Conservation (phyloP, 208 protist species). For the Acanthamoeba divionensis region DNA sequence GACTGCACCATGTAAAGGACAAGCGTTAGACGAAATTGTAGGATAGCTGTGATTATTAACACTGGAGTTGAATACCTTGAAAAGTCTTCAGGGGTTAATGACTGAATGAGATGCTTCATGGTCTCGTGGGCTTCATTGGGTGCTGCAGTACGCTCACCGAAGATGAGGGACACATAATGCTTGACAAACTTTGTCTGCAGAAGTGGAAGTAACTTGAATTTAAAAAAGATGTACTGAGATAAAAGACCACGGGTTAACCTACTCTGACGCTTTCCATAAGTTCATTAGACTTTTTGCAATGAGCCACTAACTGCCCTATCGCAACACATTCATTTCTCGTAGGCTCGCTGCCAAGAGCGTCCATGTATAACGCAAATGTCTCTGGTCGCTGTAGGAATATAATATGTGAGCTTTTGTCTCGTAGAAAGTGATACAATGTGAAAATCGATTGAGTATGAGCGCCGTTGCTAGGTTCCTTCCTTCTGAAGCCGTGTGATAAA, state of each 20-base stretch:
- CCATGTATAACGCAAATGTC: conserved; percentile 4
- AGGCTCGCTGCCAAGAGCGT: conserved; percentile 43
- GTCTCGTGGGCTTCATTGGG: background rate
- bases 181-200: conserved; percentile 42
- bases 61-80: background rate
- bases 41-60: no score
- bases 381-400: background rate
- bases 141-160: conserved; percentile 51
- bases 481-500: no score
- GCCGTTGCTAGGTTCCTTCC: no score
- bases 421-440: no score
- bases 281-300: background rate
- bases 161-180: conserved; percentile 43
- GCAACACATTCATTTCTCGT: conserved; percentile 25
- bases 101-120: background rate
- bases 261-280: conserved; percentile 1
- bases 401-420: no score
- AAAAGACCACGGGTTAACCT: background rate
- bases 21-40: no score
- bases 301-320: background rate
- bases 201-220: background rate
- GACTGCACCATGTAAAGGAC: no score
- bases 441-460: no score
- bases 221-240: background rate
- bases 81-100: conserved; percentile 29